Conservation (phyloP, 257 asterid species). For the Solanum tarijense region DNA sequence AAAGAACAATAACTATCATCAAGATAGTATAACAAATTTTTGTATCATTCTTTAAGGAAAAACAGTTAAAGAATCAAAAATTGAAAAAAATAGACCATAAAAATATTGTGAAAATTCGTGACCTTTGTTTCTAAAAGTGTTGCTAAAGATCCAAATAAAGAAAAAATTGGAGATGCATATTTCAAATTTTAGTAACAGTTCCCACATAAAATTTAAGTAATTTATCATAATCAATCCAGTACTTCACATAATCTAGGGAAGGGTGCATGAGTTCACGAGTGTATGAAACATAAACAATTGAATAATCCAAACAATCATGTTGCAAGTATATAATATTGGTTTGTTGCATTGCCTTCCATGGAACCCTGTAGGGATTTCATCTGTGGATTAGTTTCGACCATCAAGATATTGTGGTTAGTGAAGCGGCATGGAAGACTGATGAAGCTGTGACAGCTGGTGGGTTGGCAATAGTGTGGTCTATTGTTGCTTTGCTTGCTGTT, state of each 20-base stretch:
- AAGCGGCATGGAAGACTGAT: slow-evolving; percentile 13
- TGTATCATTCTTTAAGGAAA: neutral
- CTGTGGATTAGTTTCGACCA: neutral
- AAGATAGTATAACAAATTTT: too few species aligned
- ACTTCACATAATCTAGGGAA: neutral
- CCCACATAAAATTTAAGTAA: neutral
- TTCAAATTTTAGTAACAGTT: too few species aligned
- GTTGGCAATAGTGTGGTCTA: slow-evolving; percentile 31
- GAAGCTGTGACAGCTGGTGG: slow-evolving; percentile 53
- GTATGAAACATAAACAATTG: neutral
- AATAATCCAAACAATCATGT: neutral
- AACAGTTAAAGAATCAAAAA: too few species aligned
- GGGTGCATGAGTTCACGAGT: neutral
- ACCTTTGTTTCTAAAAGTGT: too few species aligned
- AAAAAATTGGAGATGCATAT: too few species aligned
- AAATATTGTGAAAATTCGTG: too few species aligned
- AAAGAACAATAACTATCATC: neutral
- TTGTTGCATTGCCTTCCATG: neutral
- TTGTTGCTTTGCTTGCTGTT: slow-evolving; percentile 42
- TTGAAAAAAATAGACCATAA: neutral
- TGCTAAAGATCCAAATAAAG: neutral
- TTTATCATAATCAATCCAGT: too few species aligned
- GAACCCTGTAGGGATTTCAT: neutral
- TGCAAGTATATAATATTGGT: too few species aligned
- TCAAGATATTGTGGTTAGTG: too few species aligned